These are phyloP conservation scores for Starmerella vaccinii DNA, from an alignment of 805 yeast species.

Conservation along the genomic window DNA sequence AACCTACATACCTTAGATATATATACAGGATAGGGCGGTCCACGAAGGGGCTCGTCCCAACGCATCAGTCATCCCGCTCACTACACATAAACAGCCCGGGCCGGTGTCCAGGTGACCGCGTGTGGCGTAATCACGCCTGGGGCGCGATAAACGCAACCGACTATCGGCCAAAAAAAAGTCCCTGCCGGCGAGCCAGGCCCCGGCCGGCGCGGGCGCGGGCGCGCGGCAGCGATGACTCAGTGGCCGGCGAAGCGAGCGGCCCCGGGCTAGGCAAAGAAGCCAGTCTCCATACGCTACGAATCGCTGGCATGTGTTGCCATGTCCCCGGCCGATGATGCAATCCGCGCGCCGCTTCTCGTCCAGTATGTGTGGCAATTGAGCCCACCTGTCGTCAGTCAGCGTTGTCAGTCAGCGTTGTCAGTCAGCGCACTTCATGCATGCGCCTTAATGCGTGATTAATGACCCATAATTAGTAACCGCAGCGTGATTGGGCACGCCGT, in stretches of 20 bases:
- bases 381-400: neutral
- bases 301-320: neutral
- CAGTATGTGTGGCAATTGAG: neutral
- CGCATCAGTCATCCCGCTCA: conserved; percentile 10
- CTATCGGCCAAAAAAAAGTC: no score
- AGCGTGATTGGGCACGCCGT: neutral
- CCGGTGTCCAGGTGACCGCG: conserved; percentile 7
- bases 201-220: no score
- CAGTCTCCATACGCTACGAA: no score
- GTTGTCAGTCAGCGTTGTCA: neutral
- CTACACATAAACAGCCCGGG: no score
- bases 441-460: neutral
- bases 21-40: neutral
- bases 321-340: neutral
- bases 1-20: neutral
- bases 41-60: conserved; percentile 1
- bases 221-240: no score
- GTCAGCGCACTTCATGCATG: neutral
- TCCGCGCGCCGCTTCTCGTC: neutral
- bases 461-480: neutral
- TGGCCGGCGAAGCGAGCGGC: no score
- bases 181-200: no score
- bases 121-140: neutral
- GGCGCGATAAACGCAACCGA: neutral
- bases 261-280: no score